These are phyloP conservation scores for Ascochyta lentis DNA, from an alignment of 2,329 filamentous ascomycete genomes.

Conservation along the genomic window DNA sequence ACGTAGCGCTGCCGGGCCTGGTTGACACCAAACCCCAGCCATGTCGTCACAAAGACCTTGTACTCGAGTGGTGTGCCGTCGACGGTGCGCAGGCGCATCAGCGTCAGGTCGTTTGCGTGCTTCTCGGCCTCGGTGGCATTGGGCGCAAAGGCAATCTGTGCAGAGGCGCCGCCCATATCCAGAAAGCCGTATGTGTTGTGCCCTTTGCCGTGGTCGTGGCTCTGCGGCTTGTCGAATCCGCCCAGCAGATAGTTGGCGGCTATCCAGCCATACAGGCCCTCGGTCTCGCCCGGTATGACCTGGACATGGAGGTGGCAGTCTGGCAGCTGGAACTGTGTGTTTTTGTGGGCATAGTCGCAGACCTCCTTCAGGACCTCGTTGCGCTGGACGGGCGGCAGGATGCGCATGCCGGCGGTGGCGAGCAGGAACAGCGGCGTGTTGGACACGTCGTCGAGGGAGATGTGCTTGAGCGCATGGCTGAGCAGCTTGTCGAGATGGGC, in stretches of 20 bases:
- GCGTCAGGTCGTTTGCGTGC: conserved; percentile 86
- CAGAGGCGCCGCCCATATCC: conserved; percentile 97
- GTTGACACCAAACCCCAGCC: conserved; percentile 97
- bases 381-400: conserved; percentile 78
- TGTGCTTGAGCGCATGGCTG: conserved; percentile 78
- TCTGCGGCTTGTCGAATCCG: conserved; percentile 79
- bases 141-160: conserved; percentile 96
- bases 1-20: conserved; percentile 87
- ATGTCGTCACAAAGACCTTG: conserved; percentile 92
- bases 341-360: conserved; percentile 79
- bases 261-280: conserved; percentile 96
- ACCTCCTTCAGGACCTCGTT: conserved; percentile 75
- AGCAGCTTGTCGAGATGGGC: conserved; percentile 83
- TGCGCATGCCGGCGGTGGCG: conserved; percentile 92
- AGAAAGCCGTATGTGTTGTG: conserved; percentile 97
- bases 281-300: conserved; percentile 93
- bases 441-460: conserved; percentile 76
- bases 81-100: conserved; percentile 83
- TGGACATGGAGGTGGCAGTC: conserved; percentile 90
- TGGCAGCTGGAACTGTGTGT: conserved; percentile 83
- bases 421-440: conserved; percentile 94
- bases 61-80: conserved; percentile 81
- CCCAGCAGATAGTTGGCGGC: conserved; percentile 94
- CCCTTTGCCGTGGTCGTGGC: conserved; percentile 80
- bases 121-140: conserved; percentile 89